Percentiles rank a stretch among this genome's conserved stretches.
These are phyloP conservation scores for Pythium periplocum DNA, from an alignment of 352 stramenopile genomes.

Conservation along the genomic window DNA sequence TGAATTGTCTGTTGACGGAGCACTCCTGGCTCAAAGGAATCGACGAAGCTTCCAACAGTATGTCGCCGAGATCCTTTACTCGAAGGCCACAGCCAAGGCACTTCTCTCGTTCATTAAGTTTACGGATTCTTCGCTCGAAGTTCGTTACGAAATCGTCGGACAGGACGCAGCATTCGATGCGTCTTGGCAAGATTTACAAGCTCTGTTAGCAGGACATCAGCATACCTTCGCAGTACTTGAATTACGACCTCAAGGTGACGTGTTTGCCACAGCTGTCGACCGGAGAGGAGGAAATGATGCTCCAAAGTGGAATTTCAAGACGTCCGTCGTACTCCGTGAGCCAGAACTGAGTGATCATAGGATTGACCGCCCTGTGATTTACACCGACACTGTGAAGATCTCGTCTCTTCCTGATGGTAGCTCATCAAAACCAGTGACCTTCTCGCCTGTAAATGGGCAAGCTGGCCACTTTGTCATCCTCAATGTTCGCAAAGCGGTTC, in stretches of 20 bases:
- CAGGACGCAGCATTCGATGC: constrained; percentile 35
- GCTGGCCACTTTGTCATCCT: constrained; percentile 66
- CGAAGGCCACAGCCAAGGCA: constrained; percentile 21
- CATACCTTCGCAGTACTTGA: constrained; percentile 61
- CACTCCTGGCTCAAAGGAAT: constrained; percentile 39
- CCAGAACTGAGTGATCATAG: constrained; percentile 39
- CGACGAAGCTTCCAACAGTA: constrained; percentile 51
- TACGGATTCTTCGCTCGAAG: constrained; percentile 43
- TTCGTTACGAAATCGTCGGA: constrained; percentile 63
- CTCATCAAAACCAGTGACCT: constrained; percentile 39
- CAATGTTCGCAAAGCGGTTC: constrained; percentile 52
- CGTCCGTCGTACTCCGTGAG: constrained; percentile 41
- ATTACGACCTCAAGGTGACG: constrained; percentile 58
- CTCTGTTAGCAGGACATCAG: constrained; percentile 47
- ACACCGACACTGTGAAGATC: constrained; percentile 70
- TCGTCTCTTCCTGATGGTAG: constrained; percentile 32
- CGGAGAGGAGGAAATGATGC: constrained; percentile 40
- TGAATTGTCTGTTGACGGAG: constrained; percentile 55
- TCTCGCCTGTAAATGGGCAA: constrained; percentile 25
- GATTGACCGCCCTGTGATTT: constrained; percentile 66
- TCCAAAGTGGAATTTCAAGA: constrained; percentile 58
- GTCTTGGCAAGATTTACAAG: constrained; percentile 57
- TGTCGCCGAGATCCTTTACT: constrained; percentile 33
- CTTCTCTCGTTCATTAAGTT: constrained; percentile 49
- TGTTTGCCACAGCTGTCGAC: constrained; percentile 47